Percentiles rank a stretch among this genome's conserved stretches.
Evolutionary conservation across 176 grass and related monocot genomes (phyloP).

Genomic region (Dendrocalamus sinicus): DNA sequence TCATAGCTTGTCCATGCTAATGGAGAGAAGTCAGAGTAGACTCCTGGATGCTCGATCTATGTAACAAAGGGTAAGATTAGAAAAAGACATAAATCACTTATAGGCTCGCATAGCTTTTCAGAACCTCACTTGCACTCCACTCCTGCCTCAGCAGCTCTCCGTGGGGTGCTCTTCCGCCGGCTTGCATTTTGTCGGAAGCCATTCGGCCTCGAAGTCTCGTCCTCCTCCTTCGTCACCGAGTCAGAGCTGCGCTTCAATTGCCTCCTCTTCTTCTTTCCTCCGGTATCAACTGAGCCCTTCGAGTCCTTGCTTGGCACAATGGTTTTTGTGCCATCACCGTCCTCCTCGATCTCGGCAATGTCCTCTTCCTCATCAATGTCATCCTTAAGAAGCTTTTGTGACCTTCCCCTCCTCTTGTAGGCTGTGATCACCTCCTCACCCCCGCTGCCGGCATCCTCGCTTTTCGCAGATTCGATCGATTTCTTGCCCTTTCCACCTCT

Average conservation of each 20-base stretch:
- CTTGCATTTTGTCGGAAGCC: slow-evolving; percentile 80
- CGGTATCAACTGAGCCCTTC: slow-evolving; percentile 37
- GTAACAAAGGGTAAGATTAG: background rate
- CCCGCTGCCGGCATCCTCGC: slow-evolving; percentile 62
- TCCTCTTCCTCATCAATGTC: slow-evolving; percentile 59
- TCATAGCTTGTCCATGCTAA: slow-evolving; percentile 4
- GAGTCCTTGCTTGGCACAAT: slow-evolving; percentile 36
- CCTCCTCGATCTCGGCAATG: slow-evolving; percentile 42
- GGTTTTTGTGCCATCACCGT: slow-evolving; percentile 38
- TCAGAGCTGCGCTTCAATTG: slow-evolving; percentile 38
- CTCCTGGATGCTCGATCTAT: slow-evolving; percentile 41
- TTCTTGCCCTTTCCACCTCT: slow-evolving; percentile 72
- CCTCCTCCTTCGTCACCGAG: slow-evolving; percentile 33
- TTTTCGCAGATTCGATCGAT: slow-evolving; percentile 44
- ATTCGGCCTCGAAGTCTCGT: slow-evolving; percentile 34
- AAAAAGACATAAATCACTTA: background rate
- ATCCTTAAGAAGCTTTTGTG: slow-evolving; percentile 61
- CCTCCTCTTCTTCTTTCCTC: slow-evolving; percentile 53
- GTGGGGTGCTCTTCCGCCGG: slow-evolving; percentile 88
- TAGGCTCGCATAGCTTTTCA: background rate
- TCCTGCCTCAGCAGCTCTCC: slow-evolving; percentile 85
- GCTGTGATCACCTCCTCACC: slow-evolving; percentile 67
- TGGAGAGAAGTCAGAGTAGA: background rate
- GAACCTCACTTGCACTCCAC: slow-evolving; percentile 61
- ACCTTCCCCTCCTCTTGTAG: slow-evolving; percentile 69